Evolutionary conservation across 331 rosid species (phyloP).

Genomic region (Cucumis variabilis): DNA sequence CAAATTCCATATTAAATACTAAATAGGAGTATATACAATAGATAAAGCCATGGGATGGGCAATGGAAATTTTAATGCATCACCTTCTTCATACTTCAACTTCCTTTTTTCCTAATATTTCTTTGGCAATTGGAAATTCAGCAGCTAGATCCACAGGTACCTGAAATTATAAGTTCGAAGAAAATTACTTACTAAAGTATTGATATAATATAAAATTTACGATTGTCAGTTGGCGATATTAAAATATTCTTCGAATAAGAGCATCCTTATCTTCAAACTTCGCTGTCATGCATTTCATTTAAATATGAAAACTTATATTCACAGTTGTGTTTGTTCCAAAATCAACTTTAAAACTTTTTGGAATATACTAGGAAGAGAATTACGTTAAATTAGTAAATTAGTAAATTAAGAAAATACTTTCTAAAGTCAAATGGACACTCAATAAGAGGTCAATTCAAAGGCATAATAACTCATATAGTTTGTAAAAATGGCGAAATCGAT

Average conservation of each 20-base stretch:
- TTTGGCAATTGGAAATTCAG: slow-evolving; percentile 73
- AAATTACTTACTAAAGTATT: background rate
- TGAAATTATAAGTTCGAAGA: slow-evolving; percentile 17
- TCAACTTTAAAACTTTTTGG: background rate
- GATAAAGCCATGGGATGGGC: too few relatives aligned
- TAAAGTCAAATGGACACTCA: background rate
- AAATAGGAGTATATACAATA: too few relatives aligned
- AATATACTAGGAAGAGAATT: too few relatives aligned
- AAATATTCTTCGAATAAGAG: background rate
- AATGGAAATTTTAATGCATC: too few relatives aligned
- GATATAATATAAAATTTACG: background rate
- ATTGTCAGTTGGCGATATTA: background rate
- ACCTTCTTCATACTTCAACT: background rate
- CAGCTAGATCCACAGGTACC: slow-evolving; percentile 91
- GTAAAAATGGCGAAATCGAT: too few relatives aligned
- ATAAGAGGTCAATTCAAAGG: background rate
- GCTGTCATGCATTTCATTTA: too few relatives aligned
- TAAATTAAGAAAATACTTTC: too few relatives aligned
- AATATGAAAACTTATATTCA: too few relatives aligned
- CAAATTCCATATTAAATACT: too few relatives aligned
- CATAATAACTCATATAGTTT: background rate
- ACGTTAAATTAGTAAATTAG: too few relatives aligned
- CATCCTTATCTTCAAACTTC: background rate
- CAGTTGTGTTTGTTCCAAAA: background rate
- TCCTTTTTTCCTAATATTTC: slow-evolving; percentile 50